Base-by-base conservation (phyloP, 2,329 filamentous ascomycete genomes). In the Aureobasidium melanogenum region DNA sequence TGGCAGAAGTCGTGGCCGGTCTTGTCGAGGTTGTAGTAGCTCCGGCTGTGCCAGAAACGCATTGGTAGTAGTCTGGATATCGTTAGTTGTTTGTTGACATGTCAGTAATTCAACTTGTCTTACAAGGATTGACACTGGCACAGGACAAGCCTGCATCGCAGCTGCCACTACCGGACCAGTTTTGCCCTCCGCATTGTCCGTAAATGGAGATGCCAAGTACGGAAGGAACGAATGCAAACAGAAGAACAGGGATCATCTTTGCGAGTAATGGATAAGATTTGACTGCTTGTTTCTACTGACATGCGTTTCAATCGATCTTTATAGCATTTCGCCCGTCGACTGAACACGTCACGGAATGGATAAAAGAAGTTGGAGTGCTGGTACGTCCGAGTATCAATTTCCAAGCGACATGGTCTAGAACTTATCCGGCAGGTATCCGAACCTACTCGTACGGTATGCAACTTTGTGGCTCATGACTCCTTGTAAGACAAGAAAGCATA, bases 11-110 rank as follows among this genome's bases (percentile, higher is more conserved):
- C 34, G 63, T 62, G 12, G 66, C 65, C 1, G 62, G 59, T 7
- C 65, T 63, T 17, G 66, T 65, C 10, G 69, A 65, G 24, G 70
- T 64, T 64, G 61, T 34, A 12, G 69, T 63, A 5, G 70, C 63
- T 64, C 57, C 51, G 66, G 62, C 64, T 32, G 63, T 50, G 47
- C 66, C 66, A 22, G 65, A 63, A n/a, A 65, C 46, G 56, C 66
- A 68, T 24, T 68, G 66, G 47, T 60, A 69, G 68, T 56, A 69
- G 66, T 65, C 66, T 66, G 39, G 66, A 55, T 19, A 26, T 15
- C 3, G 19, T 61, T 24, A 47, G 28, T 6, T 2, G 5, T 9
- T 30, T 9, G n/a, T 30, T 17, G 8, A 6, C 19, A 15, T n/a
- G 7, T 3, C 28, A 17, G 1, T 9, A 3, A n/a, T 26, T n/a